phyloP scores from a whole-genome alignment of 2,329 filamentous ascomycete genomes.

The Geoglossum cookeanum region DNA sequence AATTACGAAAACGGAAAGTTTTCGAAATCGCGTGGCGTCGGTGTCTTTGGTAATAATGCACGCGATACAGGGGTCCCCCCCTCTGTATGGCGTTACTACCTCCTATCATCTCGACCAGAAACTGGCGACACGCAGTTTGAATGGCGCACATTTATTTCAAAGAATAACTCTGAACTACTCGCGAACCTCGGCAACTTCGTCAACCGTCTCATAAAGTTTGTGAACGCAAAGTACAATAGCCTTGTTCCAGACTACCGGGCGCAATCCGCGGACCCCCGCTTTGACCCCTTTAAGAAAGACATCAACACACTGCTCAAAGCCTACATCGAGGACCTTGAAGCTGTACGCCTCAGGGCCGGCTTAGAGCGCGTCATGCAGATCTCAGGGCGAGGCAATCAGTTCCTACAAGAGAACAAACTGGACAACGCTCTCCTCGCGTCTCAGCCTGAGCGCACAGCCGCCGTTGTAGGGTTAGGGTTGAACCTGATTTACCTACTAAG shows the following conservation, averaged over 20 bases:
- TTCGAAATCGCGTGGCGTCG: constrained; percentile 74
- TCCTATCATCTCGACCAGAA: constrained; percentile 71
- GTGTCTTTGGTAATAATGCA: constrained; percentile 81
- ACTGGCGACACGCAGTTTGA: constrained; percentile 76
- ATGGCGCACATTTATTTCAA: constrained; percentile 64
- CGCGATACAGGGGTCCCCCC: constrained; percentile 68
- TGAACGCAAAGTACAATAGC: constrained; percentile 55
- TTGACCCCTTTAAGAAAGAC: constrained; percentile 23
- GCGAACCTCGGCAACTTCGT: constrained; percentile 47
- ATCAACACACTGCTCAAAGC: constrained; percentile 34
- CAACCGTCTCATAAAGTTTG: constrained; percentile 44
- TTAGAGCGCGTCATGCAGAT: constrained; percentile 35
- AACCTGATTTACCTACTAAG: constrained; percentile 73
- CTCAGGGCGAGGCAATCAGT: constrained; percentile 37
- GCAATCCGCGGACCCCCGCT: constrained; percentile 24
- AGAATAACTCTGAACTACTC: constrained; percentile 79
- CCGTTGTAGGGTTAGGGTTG: constrained; percentile 56
- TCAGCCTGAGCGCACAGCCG: constrained; percentile 38
- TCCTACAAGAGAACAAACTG: constrained; percentile 40
- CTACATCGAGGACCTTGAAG: constrained; percentile 38
- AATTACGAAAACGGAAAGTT: constrained; percentile 86
- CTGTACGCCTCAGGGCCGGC: constrained; percentile 38
- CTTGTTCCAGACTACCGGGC: constrained; percentile 43
- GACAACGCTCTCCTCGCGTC: constrained; percentile 41
- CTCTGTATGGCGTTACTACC: constrained; percentile 87